These are phyloP conservation scores for Angophora floribunda DNA, from an alignment of 345 rosid species.

Conservation along the genomic window DNA sequence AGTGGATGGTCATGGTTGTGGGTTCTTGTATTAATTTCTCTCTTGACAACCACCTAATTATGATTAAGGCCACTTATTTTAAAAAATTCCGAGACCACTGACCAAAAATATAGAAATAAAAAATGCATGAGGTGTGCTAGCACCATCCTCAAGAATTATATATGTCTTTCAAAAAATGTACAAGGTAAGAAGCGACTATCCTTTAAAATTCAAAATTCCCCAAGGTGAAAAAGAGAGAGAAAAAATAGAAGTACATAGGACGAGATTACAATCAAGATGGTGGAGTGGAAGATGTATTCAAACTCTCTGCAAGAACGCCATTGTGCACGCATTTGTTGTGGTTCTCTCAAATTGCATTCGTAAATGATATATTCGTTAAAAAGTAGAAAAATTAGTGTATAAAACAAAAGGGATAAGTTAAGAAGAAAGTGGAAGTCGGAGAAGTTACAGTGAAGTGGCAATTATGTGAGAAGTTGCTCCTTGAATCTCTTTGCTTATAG, in stretches of 20 bases:
- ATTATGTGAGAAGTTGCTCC: not conserved
- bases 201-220: not conserved
- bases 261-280: not conserved
- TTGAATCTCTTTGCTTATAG: not conserved
- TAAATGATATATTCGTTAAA: no score
- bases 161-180: not conserved
- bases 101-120: not conserved
- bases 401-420: not conserved
- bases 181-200: not conserved
- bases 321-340: not conserved
- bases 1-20: no score
- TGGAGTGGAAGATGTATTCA: not conserved
- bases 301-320: not conserved
- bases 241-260: not conserved
- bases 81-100: not conserved
- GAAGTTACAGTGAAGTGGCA: not conserved
- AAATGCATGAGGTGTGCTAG: not conserved
- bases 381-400: not conserved
- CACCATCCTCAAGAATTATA: not conserved
- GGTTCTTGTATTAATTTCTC: not conserved
- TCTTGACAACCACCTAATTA: rapidly evolving
- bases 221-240: rapidly evolving
- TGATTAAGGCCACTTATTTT: not conserved
- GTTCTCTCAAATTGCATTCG: not conserved
- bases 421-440: no score